Evolutionary conservation across 306 rosid species (phyloP).

Genomic region (Quercus rubra): DNA sequence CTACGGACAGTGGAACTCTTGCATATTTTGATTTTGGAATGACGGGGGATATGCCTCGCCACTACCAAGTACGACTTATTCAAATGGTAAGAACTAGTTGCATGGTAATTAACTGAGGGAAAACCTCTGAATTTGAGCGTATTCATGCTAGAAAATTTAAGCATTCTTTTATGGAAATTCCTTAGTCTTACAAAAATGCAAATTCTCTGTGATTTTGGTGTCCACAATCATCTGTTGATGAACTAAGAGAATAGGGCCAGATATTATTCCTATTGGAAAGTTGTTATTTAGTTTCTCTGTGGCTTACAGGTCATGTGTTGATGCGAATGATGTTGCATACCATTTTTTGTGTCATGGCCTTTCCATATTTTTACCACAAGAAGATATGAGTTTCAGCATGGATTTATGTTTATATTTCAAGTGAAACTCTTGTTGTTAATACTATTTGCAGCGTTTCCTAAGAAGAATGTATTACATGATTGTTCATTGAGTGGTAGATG

Average conservation of each 20-base stretch:
- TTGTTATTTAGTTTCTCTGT: background rate
- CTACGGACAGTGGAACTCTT: constrained; percentile 65
- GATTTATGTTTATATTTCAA: background rate
- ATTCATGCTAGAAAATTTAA: constrained; percentile 8
- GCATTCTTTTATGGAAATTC: background rate
- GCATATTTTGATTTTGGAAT: constrained; percentile 98
- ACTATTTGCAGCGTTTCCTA: background rate
- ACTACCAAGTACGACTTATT: constrained; percentile 84
- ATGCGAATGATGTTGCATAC: background rate
- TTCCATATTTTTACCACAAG: background rate
- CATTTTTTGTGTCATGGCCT: background rate
- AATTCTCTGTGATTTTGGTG: background rate
- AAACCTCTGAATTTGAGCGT: background rate
- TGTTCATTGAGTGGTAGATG: background rate
- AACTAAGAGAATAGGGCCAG: background rate
- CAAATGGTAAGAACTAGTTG: constrained; percentile 61
- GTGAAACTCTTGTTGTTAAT: background rate
- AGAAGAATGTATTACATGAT: background rate
- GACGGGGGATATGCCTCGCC: constrained; percentile 99
- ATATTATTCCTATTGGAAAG: background rate
- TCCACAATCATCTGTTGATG: background rate
- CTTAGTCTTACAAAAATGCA: background rate
- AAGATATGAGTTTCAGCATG: background rate
- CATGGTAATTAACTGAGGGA: constrained; percentile 2
- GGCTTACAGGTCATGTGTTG: background rate